These are phyloP conservation scores for Camillea tinctor DNA, from an alignment of 2,329 filamentous ascomycete species.

Conservation along the genomic window DNA sequence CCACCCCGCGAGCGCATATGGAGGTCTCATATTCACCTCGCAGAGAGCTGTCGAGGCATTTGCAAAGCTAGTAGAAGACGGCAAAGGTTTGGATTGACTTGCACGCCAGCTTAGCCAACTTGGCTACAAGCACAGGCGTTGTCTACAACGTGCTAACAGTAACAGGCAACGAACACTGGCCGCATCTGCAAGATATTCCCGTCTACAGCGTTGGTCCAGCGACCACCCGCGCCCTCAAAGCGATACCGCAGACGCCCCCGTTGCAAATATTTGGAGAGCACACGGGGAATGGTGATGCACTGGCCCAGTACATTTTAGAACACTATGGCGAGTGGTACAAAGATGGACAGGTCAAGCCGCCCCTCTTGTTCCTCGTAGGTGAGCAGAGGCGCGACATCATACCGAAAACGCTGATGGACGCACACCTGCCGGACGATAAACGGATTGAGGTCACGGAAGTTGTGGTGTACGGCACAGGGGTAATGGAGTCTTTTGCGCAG, in stretches of 20 bases:
- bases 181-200: constrained; percentile 54
- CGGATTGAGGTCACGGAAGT: constrained; percentile 72
- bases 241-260: constrained; percentile 48
- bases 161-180: constrained; percentile 40
- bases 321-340: constrained; percentile 65
- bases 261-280: constrained; percentile 73
- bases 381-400: constrained; percentile 90
- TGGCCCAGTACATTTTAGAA: constrained; percentile 74
- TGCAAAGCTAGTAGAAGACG: constrained; percentile 57
- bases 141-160: constrained; percentile 18
- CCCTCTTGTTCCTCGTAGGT: constrained; percentile 83
- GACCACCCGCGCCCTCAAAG: constrained; percentile 70
- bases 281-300: constrained; percentile 78
- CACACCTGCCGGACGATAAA: constrained; percentile 43
- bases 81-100: constrained; percentile 37
- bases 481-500: constrained; percentile 73
- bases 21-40: constrained; percentile 81
- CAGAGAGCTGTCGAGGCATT: constrained; percentile 83
- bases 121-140: constrained; percentile 10
- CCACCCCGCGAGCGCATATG: constrained; percentile 50
- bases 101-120: constrained; percentile 1
- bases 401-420: constrained; percentile 70
- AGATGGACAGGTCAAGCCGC: constrained; percentile 47
- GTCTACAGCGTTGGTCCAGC: constrained; percentile 81
- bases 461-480: constrained; percentile 82